Conservation (phyloP, 1,139 yeast genomes). For the Insectozyma bohioensis region DNA sequence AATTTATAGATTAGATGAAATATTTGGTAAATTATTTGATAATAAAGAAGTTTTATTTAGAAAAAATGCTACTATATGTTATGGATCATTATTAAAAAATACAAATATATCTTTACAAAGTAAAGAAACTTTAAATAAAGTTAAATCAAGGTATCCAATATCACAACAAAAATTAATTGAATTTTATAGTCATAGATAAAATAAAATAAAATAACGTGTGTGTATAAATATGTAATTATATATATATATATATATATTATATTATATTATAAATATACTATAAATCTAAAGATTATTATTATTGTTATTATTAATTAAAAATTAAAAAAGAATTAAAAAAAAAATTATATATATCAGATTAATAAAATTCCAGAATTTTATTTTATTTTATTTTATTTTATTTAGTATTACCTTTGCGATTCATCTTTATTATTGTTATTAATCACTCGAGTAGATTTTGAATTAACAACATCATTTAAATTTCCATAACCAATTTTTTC, state of each 20-base stretch:
- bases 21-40: conserved; percentile 26
- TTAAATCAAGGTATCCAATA: conserved; percentile 12
- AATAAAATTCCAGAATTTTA: too few species aligned
- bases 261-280: too few species aligned
- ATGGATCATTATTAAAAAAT: conserved; percentile 33
- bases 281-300: too few species aligned
- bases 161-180: conserved; percentile 15
- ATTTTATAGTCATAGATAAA: conserved; percentile 9
- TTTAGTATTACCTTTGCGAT: too few species aligned
- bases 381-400: too few species aligned
- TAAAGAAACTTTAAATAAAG: conserved; percentile 9
- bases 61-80: conserved; percentile 40
- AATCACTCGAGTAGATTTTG: conserved; percentile 11
- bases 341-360: too few species aligned
- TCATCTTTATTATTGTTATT: conserved; percentile 2
- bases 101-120: conserved; percentile 12
- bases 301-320: too few species aligned
- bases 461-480: conserved; percentile 13
- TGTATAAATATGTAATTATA: background rate
- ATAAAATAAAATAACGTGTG: background rate
- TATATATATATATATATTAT: too few species aligned
- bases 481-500: conserved; percentile 5
- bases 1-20: conserved; percentile 23
- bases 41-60: conserved; percentile 40
- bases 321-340: too few species aligned